Base-by-base conservation (phyloP, 2,329 filamentous ascomycete genomes). In the Ophiostoma ips region DNA sequence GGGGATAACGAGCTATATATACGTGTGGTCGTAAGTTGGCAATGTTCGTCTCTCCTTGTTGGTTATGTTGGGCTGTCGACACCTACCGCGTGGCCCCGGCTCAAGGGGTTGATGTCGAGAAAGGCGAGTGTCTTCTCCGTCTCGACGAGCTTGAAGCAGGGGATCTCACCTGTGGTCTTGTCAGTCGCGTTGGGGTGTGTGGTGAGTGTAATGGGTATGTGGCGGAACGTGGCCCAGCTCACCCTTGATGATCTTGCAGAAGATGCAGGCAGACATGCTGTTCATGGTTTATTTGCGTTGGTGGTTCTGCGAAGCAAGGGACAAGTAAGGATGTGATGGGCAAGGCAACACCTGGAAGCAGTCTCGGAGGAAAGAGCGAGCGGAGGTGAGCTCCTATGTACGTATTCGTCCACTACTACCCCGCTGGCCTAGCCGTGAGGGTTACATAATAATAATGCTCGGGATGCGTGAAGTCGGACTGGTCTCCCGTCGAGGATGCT, bases 181-280 rank as follows among this genome's bases (percentile, higher is more conserved):
- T 45, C 30, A 45, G 43, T 45, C n/a, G 16, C 31, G 24, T n/a
- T 28, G 10, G 9, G 2, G 13, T 41, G 13, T 28, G 13, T 4
- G 2, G 21, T 28, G 40, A 28, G 15, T 33, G 19, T 3, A 3
- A 45, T 36, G 18, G 15, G 21, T 9, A 24, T 30, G 12, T 18
- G 24, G 21, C 30, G 28, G n/a, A n/a, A 37, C 16, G 7, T 37
- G n/a, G 15, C 21, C 18, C 30, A 40, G 57, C 61, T 53, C 62
- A 73, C 90, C 90, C 77, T 94, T 94, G 72, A 98, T 84, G 64
- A 98, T 96, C 68, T 87, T 94, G 76, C 92, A 98, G 72, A 98
- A 98, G 63, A 96, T 87, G 66, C 92, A 98, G 55, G 83, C 73
- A 49, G 82, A 75, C 71, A 78, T 76, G 53, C 58, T 69, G 52